Conservation (phyloP, 495 filamentous ascomycete species). For the Podospora conica region DNA sequence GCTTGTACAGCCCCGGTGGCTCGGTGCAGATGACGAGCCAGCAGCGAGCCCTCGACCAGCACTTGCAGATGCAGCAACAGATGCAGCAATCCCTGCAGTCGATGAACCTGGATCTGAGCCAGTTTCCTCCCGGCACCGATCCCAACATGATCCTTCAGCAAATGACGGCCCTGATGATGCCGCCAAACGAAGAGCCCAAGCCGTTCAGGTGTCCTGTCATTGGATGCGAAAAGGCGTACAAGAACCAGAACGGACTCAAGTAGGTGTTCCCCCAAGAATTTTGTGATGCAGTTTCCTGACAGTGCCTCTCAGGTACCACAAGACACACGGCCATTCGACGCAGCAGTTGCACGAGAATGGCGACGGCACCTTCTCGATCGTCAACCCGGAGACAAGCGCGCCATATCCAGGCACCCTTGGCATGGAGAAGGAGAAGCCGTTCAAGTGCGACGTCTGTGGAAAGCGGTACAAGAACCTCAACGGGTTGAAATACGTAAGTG, state of each 20-base stretch:
- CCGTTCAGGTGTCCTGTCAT: slow-evolving; percentile 97
- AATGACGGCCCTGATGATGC: slow-evolving; percentile 53
- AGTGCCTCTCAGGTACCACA: slow-evolving; percentile 53
- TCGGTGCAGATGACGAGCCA: slow-evolving; percentile 53
- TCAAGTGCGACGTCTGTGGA: slow-evolving; percentile 91
- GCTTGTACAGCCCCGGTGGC: slow-evolving; percentile 79
- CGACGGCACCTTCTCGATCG: slow-evolving; percentile 95
- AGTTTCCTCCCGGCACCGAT: slow-evolving; percentile 67
- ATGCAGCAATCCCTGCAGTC: slow-evolving; percentile 57
- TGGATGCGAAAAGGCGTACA: slow-evolving; percentile 98
- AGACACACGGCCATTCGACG: slow-evolving; percentile 86
- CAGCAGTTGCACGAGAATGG: slow-evolving; percentile 92
- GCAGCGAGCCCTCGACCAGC: slow-evolving; percentile 34
- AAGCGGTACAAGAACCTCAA: slow-evolving; percentile 99
- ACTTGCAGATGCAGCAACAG: slow-evolving; percentile 34
- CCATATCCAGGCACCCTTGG: slow-evolving; percentile 94
- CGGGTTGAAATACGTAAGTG: slow-evolving; percentile 74
- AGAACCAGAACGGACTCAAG: slow-evolving; percentile 98
- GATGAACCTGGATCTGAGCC: slow-evolving; percentile 58
- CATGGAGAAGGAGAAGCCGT: slow-evolving; percentile 99
- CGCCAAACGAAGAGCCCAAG: slow-evolving; percentile 70
- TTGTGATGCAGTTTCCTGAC: slow-evolving; percentile 29
- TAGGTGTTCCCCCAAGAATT: slow-evolving; percentile 41
- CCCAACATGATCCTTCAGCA: slow-evolving; percentile 71
- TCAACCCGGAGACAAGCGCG: slow-evolving; percentile 88